phyloP scores from a whole-genome alignment of 345 rosid genomes.

The Salix arbutifolia region DNA sequence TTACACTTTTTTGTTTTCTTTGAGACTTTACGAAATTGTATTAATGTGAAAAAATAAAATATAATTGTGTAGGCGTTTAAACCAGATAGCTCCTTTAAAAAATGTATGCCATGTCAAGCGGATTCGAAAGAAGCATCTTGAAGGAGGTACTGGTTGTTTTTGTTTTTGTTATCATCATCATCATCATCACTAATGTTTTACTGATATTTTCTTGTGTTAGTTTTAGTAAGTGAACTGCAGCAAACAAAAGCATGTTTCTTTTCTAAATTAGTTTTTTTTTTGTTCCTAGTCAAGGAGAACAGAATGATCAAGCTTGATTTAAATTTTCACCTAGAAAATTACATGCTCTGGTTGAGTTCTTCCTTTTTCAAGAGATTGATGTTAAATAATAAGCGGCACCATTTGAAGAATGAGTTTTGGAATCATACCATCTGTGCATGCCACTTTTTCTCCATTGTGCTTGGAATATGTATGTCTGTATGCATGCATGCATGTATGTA shows the following conservation, averaged over 20 bases:
- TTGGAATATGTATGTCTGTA: not conserved
- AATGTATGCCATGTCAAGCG: slow-evolving; percentile 74
- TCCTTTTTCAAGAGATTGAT: no score
- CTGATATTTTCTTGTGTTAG: not conserved
- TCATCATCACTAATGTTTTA: not conserved
- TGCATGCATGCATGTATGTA: no score
- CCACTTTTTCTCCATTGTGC: not conserved
- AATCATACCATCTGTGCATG: not conserved
- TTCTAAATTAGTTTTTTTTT: no score
- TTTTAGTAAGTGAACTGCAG: no score
- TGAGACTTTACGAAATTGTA: not conserved
- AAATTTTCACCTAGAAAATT: no score
- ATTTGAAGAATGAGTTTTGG: no score
- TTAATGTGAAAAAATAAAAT: not conserved
- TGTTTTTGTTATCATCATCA: not conserved
- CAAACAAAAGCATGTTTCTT: no score
- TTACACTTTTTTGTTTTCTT: not conserved
- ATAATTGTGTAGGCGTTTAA: slow-evolving; percentile 42
- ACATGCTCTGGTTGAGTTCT: no score
- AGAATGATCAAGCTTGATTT: no score
- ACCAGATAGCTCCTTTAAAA: slow-evolving; percentile 62
- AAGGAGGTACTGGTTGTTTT: slow-evolving; percentile 30
- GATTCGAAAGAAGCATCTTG: slow-evolving; percentile 40
- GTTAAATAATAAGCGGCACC: no score
- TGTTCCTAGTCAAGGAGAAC: no score